Percentiles rank a stretch among this genome's conserved stretches.
Evolutionary conservation across 495 filamentous ascomycete genomes (phyloP).

Genomic region (Penicillium coprophilum): DNA sequence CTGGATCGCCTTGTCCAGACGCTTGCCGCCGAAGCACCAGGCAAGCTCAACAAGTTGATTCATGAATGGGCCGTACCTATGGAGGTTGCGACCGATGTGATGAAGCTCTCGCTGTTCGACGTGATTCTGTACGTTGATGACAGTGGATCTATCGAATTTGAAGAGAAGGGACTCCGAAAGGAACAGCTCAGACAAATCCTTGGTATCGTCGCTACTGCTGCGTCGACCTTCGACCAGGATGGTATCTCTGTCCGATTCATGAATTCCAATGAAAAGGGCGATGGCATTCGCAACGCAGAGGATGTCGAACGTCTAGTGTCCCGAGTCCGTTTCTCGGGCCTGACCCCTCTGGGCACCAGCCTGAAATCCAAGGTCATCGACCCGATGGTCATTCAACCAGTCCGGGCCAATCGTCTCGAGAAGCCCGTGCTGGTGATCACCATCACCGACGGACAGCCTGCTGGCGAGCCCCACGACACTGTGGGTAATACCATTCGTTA

Average conservation of each 20-base stretch:
- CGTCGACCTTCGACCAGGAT: constrained; percentile 68
- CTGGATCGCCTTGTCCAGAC: constrained; percentile 39
- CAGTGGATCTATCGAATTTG: constrained; percentile 69
- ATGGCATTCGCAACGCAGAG: constrained; percentile 57
- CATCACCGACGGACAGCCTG: constrained; percentile 68
- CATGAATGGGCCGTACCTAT: constrained; percentile 55
- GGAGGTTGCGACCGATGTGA: constrained; percentile 66
- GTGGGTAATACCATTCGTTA: constrained; percentile 53
- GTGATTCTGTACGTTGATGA: constrained; percentile 70
- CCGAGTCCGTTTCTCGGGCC: constrained; percentile 61
- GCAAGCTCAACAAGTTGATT: constrained; percentile 51
- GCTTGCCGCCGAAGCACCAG: constrained; percentile 44
- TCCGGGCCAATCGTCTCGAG: constrained; percentile 47
- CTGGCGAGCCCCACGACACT: constrained; percentile 50
- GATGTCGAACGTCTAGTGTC: constrained; percentile 58
- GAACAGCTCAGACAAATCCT: constrained; percentile 65
- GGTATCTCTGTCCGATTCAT: constrained; percentile 71
- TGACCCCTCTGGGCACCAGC: constrained; percentile 66
- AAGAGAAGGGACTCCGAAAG: constrained; percentile 64
- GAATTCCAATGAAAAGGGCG: constrained; percentile 53
- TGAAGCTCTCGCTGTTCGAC: constrained; percentile 66
- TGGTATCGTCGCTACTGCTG: constrained; percentile 59
- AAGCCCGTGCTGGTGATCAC: constrained; percentile 71
- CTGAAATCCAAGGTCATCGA: constrained; percentile 63
- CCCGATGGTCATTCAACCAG: constrained; percentile 54